These are phyloP conservation scores for Cyclostephanos tholiformis DNA, from an alignment of 108 stramenopile species.

Conservation along the genomic window DNA sequence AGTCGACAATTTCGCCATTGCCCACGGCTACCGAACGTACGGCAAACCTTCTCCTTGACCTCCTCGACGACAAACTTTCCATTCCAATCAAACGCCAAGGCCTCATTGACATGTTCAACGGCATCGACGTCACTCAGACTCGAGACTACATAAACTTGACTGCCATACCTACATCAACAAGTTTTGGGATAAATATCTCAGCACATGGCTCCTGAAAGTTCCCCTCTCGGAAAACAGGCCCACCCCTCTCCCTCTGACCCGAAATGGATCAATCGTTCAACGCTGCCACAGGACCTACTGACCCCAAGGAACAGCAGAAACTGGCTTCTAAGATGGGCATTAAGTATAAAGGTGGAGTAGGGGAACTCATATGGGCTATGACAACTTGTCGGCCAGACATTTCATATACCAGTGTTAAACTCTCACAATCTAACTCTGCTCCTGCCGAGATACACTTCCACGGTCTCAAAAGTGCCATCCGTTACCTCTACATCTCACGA, in stretches of 20 bases:
- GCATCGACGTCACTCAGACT: constrained; percentile 40
- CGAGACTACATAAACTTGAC: constrained; percentile 32
- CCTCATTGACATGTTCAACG: constrained; percentile 7
- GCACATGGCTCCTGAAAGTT: constrained; percentile 28
- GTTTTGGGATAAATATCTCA: neutral
- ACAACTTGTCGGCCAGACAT: constrained; percentile 45
- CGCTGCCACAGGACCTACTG: neutral
- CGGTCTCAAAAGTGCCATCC: neutral
- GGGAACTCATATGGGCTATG: constrained; percentile 51
- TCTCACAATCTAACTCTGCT: neutral
- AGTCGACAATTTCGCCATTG: no score
- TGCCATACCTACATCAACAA: constrained; percentile 32
- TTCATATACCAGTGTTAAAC: constrained; percentile 16
- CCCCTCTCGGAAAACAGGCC: no score
- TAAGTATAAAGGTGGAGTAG: constrained; percentile 33
- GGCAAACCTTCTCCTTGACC: no score
- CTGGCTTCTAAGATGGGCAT: constrained; percentile 15
- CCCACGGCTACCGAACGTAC: no score
- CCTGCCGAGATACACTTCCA: neutral
- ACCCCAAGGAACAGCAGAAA: neutral
- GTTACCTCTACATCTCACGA: constrained; percentile 2
- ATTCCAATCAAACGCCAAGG: no score
- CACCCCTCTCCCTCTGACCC: neutral
- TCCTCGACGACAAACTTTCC: no score
- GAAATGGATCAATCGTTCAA: neutral